A percentile compares a stretch with the other conserved stretches of the same genome.
Evolutionary conservation across 495 filamentous ascomycete species (phyloP).

Genomic region (Aspergillus homomorphus): DNA sequence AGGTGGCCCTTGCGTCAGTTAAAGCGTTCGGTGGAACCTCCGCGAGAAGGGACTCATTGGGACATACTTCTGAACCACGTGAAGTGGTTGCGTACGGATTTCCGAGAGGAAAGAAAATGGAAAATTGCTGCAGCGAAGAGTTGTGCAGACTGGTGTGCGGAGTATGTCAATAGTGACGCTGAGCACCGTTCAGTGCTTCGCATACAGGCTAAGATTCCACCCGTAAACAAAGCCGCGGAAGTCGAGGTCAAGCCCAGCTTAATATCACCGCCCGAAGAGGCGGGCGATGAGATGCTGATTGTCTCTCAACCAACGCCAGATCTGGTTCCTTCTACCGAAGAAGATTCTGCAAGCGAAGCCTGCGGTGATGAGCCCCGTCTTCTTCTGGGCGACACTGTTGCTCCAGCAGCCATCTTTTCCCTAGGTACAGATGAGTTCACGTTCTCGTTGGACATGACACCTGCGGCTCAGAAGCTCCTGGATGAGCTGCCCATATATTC

Average conservation of each 20-base stretch:
- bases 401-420: slow-evolving; percentile 76
- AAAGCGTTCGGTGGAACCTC: slow-evolving; percentile 73
- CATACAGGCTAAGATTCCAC: slow-evolving; percentile 51
- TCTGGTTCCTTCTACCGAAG: slow-evolving; percentile 61
- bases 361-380: slow-evolving; percentile 46
- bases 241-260: slow-evolving; percentile 22
- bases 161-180: slow-evolving; percentile 63
- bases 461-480: slow-evolving; percentile 77
- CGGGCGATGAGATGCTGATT: slow-evolving; percentile 30
- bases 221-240: slow-evolving; percentile 17
- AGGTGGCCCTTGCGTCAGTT: slow-evolving; percentile 89
- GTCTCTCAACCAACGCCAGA: slow-evolving; percentile 64
- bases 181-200: slow-evolving; percentile 64
- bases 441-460: slow-evolving; percentile 72
- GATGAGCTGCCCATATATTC: slow-evolving; percentile 77
- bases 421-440: slow-evolving; percentile 77
- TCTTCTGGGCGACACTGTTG: slow-evolving; percentile 39
- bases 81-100: slow-evolving; percentile 97
- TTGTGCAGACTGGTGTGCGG: slow-evolving; percentile 74
- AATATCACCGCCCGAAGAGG: slow-evolving; percentile 31
- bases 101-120: slow-evolving; percentile 90
- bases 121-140: slow-evolving; percentile 77
- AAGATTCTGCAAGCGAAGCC: slow-evolving; percentile 50
- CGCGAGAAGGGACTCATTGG: slow-evolving; percentile 68
- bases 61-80: slow-evolving; percentile 86